These are phyloP conservation scores for Mycena galopus DNA, from an alignment of 768 basidiomycete species.

Conservation along the genomic window DNA sequence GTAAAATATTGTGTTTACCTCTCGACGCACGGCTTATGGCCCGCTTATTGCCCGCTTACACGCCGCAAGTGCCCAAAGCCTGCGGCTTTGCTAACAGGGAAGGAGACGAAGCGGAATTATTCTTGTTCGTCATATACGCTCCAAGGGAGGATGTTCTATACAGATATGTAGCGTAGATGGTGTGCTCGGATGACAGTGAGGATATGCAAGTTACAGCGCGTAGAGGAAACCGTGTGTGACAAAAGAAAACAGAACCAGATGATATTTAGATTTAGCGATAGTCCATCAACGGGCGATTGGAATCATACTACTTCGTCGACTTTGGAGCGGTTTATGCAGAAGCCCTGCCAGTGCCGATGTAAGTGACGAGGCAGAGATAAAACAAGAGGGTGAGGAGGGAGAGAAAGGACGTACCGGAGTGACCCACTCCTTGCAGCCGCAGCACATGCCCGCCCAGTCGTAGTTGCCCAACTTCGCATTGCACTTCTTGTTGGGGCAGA, in stretches of 20 bases:
- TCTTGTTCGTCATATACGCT: too few species aligned
- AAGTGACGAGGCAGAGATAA: background rate
- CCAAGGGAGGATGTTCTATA: background rate
- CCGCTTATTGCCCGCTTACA: too few species aligned
- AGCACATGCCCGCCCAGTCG: conserved; percentile 96
- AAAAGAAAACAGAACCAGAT: background rate
- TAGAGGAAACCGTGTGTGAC: background rate
- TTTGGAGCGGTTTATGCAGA: conserved; percentile 77
- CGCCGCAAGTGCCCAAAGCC: too few species aligned
- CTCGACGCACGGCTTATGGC: too few species aligned
- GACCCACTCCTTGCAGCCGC: conserved; percentile 94
- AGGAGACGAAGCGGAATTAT: too few species aligned
- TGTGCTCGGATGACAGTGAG: background rate
- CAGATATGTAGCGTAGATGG: background rate
- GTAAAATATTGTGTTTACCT: too few species aligned
- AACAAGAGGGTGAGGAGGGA: background rate
- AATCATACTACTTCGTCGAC: conserved; percentile 68
- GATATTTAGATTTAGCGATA: conserved; percentile 4
- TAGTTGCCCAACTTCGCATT: conserved; percentile 93
- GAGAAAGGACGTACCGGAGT: conserved; percentile 76
- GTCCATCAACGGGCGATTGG: background rate
- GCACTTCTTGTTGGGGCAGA: conserved; percentile 94
- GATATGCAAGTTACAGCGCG: background rate
- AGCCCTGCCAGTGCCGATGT: conserved; percentile 56
- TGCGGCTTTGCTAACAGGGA: too few species aligned